Evolutionary conservation across 805 yeast genomes (phyloP), one percentile per base, ranked within the genome.

Genomic region (Ogataea thermomethanolica): DNA sequence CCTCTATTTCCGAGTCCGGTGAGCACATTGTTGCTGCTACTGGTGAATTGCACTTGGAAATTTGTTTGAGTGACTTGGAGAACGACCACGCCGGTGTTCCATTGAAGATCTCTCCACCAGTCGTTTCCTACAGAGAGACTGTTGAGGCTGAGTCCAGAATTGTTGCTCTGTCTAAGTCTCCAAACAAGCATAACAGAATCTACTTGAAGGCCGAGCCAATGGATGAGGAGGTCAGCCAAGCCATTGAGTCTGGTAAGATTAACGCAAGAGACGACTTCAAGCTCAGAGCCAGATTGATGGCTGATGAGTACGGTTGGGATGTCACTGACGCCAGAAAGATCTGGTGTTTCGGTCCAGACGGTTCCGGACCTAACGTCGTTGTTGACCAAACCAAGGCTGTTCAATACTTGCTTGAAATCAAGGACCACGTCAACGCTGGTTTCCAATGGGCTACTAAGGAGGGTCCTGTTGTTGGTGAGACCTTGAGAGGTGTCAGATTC

Each of bases 281-380:
- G 83, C 85, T 87, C 63, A 90, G 99, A 81, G 99, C 98, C 62
- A 90, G 98, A 84, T 65, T 87, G 69, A 79, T 91, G 81, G 98
- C 98, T 69, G 98, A 91, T 71, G 96, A 93, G 71, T 93, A 73
- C 84, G 96, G 91, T 61, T 91, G 99, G 99, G 98, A 91, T 70
- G 97, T 93, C 70, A 81, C 96, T 61, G 99, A 91, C 69, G 99
- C 97, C 76, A 90, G 99, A 85, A 91, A 93, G 93, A 93, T 91
- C 69, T 91, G 99, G 99, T 88, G 96, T 85, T 91, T 91, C 89
- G 99, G 99, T 79, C 98, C 99, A 70, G 99, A 91, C 69, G 97
- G 97, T 75, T 82, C 78, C 71, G 99, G 99, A 76, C 90, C 99
- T 66, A 91, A 91, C 80, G 74, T 93, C 67, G 97, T 91, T 67